Conservation (phyloP, 192 early-diverging fungal genomes). For the Gaertneriomyces semiglobifer region DNA sequence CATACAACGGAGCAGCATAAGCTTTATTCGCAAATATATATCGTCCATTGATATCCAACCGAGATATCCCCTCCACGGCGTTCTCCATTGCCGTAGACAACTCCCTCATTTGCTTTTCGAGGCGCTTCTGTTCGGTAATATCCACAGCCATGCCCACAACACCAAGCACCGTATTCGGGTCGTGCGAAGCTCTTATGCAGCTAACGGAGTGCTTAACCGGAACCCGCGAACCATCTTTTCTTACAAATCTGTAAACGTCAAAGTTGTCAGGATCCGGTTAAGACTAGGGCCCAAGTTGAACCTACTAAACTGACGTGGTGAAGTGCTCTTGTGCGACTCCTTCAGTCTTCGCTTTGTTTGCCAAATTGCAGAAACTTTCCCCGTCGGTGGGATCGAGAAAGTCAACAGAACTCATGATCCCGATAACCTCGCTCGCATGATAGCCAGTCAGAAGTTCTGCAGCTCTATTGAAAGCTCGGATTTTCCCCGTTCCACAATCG, state of each 20-base stretch:
- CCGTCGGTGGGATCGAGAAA: constrained; percentile 3
- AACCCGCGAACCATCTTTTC: constrained; percentile 5
- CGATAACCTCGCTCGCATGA: background rate
- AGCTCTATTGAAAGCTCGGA: background rate
- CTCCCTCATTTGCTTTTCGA: constrained; percentile 6
- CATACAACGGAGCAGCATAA: background rate
- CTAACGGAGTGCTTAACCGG: constrained; percentile 3
- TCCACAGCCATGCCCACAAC: constrained; percentile 3
- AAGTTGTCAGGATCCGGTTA: too few relatives aligned
- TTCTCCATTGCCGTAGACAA: constrained; percentile 6
- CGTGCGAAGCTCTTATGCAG: background rate
- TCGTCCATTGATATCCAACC: background rate
- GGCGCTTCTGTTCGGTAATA: constrained; percentile 4
- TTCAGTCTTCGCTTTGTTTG: background rate
- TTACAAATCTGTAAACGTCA: background rate
- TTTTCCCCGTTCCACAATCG: background rate
- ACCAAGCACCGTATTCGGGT: background rate
- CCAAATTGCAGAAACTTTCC: background rate
- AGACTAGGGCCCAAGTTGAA: background rate
- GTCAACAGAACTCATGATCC: background rate
- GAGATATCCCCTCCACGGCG: constrained; percentile 3
- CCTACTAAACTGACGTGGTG: background rate
- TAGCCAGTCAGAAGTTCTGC: constrained; percentile 1
- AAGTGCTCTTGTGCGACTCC: background rate
- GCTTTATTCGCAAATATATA: background rate